Evolutionary conservation across 352 stramenopile genomes (phyloP).

Genomic region (Globisporangium cylindrosporum): DNA sequence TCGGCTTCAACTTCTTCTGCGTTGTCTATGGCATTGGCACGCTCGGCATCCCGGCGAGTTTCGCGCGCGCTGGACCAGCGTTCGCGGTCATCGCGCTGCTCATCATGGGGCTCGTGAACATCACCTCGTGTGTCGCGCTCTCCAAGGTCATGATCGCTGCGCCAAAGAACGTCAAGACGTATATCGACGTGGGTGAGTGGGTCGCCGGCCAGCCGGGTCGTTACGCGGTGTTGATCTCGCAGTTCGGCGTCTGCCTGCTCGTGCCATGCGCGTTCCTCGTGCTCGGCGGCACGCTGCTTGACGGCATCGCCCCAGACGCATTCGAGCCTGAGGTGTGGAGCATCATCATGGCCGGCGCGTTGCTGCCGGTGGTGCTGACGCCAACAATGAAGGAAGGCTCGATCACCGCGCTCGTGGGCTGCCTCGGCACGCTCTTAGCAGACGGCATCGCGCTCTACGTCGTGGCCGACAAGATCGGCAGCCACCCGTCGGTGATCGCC

Average conservation of each 20-base stretch:
- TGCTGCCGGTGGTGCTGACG: conserved; percentile 52
- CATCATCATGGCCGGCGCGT: conserved; percentile 51
- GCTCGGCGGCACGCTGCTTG: conserved; percentile 53
- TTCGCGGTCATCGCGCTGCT: conserved; percentile 46
- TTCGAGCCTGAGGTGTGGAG: conserved; percentile 55
- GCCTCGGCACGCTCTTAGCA: conserved; percentile 50
- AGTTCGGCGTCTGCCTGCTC: conserved; percentile 56
- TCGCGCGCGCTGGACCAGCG: conserved; percentile 43
- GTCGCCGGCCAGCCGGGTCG: conserved; percentile 40
- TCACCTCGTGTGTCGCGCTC: conserved; percentile 51
- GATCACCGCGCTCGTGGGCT: conserved; percentile 47
- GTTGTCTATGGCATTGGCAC: conserved; percentile 67
- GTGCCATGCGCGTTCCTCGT: conserved; percentile 58
- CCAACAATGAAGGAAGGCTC: conserved; percentile 65
- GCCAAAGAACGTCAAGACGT: conserved; percentile 56
- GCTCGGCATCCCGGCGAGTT: conserved; percentile 60
- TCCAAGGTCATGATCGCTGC: conserved; percentile 63
- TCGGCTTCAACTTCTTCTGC: conserved; percentile 64
- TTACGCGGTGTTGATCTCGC: conserved; percentile 50
- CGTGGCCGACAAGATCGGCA: conserved; percentile 39
- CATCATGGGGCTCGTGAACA: conserved; percentile 63
- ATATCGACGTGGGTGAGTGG: conserved; percentile 63
- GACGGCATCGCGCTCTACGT: conserved; percentile 48
- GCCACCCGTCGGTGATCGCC: conserved; percentile 30
- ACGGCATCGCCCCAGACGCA: conserved; percentile 47